Base-by-base conservation (phyloP, 2,329 filamentous ascomycete genomes). In the Gyromitra esculenta region DNA sequence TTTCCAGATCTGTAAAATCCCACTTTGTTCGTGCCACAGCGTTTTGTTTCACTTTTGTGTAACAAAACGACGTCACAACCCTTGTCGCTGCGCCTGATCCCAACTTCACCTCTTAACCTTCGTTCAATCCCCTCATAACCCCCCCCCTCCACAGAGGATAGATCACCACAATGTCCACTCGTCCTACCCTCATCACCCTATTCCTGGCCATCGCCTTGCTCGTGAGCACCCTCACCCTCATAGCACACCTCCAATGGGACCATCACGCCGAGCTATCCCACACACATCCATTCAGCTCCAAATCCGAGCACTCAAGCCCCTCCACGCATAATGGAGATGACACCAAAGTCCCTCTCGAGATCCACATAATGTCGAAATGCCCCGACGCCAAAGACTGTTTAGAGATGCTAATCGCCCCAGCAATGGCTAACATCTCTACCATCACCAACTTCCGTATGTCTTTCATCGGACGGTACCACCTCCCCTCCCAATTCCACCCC, bases 351-450 rank as follows among this genome's bases (percentile, higher is more conserved):
- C 92, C 93, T 2, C 85, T 99, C 1, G 96, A 99, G 83, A 92
- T 93, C 72, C 95, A 98, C 83, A 96, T 98, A 81, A 99, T 98
- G 91, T 92, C 90, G 85, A 97, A 98, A 87, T 99, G 96, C 82
- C 94, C 95, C 0, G 96, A 99, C 84, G 94, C 96, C 1, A 88
- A 87, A 83, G 91, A 93, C 82, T 97, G 95, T 81, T 86, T 99
- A 21, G 89, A 89, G 77, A 86, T 94, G 76, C 85, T 99, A 80
- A 87, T 99, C 31, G 85, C 98, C 15, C 96, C 96, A 0, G 88
- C 91, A 25, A 97, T 99, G 94, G 89, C 93, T 83, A 88, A 89
- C 75, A 88, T 94, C 48, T 87, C 89, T 77, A 56, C 69, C 15
- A 96, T 96, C 83, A 93, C 98, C 77, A 91, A 97, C 86, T 98